Evolutionary conservation across 2,329 filamentous ascomycete genomes (phyloP).

Genomic region (Emmonsiellopsis sp.): DNA sequence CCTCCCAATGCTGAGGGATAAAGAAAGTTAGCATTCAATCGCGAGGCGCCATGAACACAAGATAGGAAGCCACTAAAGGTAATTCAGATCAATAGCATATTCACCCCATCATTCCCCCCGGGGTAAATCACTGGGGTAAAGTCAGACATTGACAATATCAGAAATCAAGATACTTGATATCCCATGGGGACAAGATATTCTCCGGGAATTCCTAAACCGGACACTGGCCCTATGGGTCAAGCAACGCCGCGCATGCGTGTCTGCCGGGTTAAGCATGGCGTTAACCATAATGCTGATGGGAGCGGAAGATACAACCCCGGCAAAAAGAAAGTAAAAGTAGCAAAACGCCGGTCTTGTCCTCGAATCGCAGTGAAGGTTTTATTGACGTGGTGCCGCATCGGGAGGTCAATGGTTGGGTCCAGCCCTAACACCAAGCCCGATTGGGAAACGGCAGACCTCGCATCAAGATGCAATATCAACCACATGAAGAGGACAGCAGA

Average conservation of each 20-base stretch:
- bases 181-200: not conserved
- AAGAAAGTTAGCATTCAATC: constrained; percentile 2
- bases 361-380: not conserved
- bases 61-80: not conserved
- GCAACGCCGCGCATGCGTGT: too few species aligned
- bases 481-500: not conserved
- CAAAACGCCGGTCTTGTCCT: too few species aligned
- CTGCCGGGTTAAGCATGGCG: not conserved
- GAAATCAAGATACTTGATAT: not conserved
- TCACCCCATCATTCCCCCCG: not conserved
- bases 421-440: constrained; percentile 4
- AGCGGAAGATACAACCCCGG: too few species aligned
- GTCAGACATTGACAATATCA: not conserved
- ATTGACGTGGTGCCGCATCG: not conserved
- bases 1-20: not conserved
- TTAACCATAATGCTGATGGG: not conserved
- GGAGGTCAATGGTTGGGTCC: not conserved
- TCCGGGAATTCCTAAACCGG: not conserved
- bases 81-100: constrained; percentile 1
- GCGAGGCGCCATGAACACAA: not conserved
- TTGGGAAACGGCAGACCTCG: not conserved
- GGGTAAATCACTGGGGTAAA: not conserved
- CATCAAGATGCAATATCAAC: too few species aligned
- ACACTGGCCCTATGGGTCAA: too few species aligned
- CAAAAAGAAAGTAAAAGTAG: too few species aligned